Percentiles rank a stretch among this genome's conserved stretches.
These are phyloP conservation scores for Hymenoscyphus occultus DNA, from an alignment of 2,329 filamentous ascomycete species.

Conservation along the genomic window DNA sequence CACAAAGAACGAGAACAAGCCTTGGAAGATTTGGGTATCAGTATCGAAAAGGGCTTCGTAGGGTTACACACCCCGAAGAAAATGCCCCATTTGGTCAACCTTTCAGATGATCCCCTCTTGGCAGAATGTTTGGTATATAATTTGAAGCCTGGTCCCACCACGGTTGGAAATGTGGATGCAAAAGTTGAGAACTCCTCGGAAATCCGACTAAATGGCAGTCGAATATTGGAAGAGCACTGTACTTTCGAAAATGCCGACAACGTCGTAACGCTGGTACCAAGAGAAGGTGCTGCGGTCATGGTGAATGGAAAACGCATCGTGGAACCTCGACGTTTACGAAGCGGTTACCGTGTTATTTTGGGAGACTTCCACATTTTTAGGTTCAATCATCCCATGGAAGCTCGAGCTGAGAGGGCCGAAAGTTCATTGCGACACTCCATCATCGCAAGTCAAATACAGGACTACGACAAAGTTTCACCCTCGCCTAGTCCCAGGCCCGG, in stretches of 20 bases:
- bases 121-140: slow-evolving; percentile 98
- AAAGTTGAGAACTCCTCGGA: slow-evolving; percentile 73
- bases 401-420: slow-evolving; percentile 85
- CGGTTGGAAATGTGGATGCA: slow-evolving; percentile 89
- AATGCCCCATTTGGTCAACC: slow-evolving; percentile 97
- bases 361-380: slow-evolving; percentile 98
- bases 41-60: slow-evolving; percentile 97
- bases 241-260: slow-evolving; percentile 91
- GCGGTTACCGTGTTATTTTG: slow-evolving; percentile 90
- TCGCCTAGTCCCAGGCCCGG: slow-evolving; percentile 58
- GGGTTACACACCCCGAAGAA: slow-evolving; percentile 96
- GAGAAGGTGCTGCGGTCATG: slow-evolving; percentile 94
- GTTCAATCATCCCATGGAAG: slow-evolving; percentile 97
- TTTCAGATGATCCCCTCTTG: slow-evolving; percentile 90
- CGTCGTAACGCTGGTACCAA: slow-evolving; percentile 85
- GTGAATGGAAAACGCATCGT: slow-evolving; percentile 91
- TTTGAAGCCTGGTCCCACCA: slow-evolving; percentile 90
- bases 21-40: slow-evolving; percentile 94
- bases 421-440: slow-evolving; percentile 83
- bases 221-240: slow-evolving; percentile 90
- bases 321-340: slow-evolving; percentile 80
- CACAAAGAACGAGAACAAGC: slow-evolving; percentile 96
- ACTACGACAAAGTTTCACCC: slow-evolving; percentile 56
- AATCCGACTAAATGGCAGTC: slow-evolving; percentile 88
- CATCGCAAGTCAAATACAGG: slow-evolving; percentile 58